Evolutionary conservation across 2,329 filamentous ascomycete genomes (phyloP), one percentile per base, ranked within the genome.

Genomic region (Sporothrix sp.): DNA sequence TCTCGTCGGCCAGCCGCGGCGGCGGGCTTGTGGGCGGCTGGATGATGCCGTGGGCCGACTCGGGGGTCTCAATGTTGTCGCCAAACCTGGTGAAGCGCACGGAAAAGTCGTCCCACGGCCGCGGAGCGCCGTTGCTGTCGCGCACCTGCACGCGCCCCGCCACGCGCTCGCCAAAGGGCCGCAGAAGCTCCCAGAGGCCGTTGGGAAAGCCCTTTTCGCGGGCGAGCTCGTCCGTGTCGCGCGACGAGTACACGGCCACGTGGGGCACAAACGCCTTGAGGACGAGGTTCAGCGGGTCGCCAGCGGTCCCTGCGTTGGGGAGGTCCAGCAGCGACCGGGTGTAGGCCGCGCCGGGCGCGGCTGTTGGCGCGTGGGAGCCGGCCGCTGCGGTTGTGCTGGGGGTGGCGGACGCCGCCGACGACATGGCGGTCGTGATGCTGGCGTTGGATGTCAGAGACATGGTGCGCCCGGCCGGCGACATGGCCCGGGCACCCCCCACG

Each of bases 81-180:
- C 81, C 81, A 50, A 94, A 78, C 52, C 80, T 78, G 5, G 85
- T 81, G 64, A 98, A 96, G 50, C 88, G 84, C 52, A 98, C 77
- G 1, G 87, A 84, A 66, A 89, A 98, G 64, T 97, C 89, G 50
- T 96, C 91, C 71, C 85, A 91, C 35, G 80, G 78, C 62, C 81
- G 81, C 63, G 88, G 90, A 38, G 84, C 79, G 8, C 93, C 91
- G 58, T 87, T 82, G 62, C 90, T 96, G 67, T 98, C 93, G 59
- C 93, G 75, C 50, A 97, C 84, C 3, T 86, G 86, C 47, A 98
- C 84, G 62, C 93, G 95, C 27, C 93, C 93, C 45, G 84, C 79
- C 1, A 97, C 77, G 14, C 76, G 79, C 67, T 98, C 93, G 27
- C 93, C 93, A 69, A 95, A 98, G 0, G 93, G 91, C 46, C 91